These are phyloP conservation scores for Musa troglodytarum DNA, from an alignment of 176 grass and related monocot genomes.

Conservation along the genomic window DNA sequence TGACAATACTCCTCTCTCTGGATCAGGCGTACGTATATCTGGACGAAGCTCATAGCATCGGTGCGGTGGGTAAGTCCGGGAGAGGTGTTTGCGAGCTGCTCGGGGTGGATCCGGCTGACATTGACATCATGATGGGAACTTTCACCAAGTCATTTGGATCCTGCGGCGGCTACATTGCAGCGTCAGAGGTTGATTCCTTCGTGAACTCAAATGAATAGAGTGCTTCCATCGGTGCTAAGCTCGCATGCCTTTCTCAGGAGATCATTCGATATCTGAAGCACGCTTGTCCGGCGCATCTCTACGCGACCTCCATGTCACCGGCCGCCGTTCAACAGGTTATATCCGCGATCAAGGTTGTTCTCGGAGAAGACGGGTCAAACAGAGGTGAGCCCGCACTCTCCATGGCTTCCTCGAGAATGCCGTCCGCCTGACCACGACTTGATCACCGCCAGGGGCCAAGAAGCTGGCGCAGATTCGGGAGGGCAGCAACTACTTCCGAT, in stretches of 20 bases:
- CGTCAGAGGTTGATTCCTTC: not conserved
- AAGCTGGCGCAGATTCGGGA: constrained; percentile 4
- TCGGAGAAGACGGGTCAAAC: not conserved
- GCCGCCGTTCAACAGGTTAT: constrained; percentile 5
- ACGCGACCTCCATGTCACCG: constrained; percentile 5
- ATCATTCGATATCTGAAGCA: constrained; percentile 5
- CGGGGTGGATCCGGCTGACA: constrained; percentile 5
- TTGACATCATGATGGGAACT: constrained; percentile 11
- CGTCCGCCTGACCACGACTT: not conserved
- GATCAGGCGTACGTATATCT: constrained; percentile 4
- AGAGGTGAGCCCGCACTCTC: not conserved
- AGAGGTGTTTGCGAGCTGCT: constrained; percentile 10
- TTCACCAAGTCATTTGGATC: constrained; percentile 15
- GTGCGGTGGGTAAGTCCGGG: not conserved
- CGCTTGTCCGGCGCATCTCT: constrained; percentile 5
- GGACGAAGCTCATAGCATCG: constrained; percentile 3
- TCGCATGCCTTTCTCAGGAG: not conserved
- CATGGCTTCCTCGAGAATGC: not conserved
- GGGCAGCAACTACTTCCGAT: not conserved
- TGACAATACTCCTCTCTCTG: not conserved
- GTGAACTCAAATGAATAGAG: too few relatives aligned
- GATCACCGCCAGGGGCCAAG: not conserved
- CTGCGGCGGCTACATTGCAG: not conserved
- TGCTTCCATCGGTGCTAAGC: not conserved
- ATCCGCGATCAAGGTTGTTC: constrained; percentile 1